Percentiles rank a stretch among this genome's conserved stretches.
Conservation (phyloP, 495 filamentous ascomycete genomes). For the Penicillium silybi region DNA sequence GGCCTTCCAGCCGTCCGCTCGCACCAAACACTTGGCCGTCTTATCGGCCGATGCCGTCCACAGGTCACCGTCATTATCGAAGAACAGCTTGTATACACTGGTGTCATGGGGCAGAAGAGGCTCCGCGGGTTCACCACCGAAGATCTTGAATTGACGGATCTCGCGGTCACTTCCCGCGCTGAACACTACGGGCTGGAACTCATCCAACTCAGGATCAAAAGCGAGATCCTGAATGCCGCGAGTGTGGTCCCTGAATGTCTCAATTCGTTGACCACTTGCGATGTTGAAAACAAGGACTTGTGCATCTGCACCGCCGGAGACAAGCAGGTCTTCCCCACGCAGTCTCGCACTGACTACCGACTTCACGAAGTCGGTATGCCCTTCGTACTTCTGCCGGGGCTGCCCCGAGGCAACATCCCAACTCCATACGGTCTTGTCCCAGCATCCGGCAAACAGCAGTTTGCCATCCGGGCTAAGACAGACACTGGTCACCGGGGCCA, state of each 20-base stretch:
- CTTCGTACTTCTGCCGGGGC: slow-evolving; percentile 56
- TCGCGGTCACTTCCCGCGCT: slow-evolving; percentile 82
- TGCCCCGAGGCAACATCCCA: slow-evolving; percentile 61
- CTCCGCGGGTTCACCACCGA: slow-evolving; percentile 43
- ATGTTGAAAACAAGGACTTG: slow-evolving; percentile 82
- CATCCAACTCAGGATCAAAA: slow-evolving; percentile 56
- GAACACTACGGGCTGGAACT: slow-evolving; percentile 54
- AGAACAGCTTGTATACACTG: slow-evolving; percentile 78
- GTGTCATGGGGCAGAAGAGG: slow-evolving; percentile 83
- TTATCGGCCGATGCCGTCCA: slow-evolving; percentile 92
- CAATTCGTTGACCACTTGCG: slow-evolving; percentile 59
- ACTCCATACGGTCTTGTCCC: slow-evolving; percentile 89
- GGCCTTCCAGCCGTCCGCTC: slow-evolving; percentile 59
- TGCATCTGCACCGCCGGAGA: slow-evolving; percentile 84
- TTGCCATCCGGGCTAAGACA: slow-evolving; percentile 58
- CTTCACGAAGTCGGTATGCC: slow-evolving; percentile 91
- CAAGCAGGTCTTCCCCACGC: slow-evolving; percentile 59
- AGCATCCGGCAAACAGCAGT: slow-evolving; percentile 79
- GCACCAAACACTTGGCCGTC: slow-evolving; percentile 67
- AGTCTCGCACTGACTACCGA: slow-evolving; percentile 53
- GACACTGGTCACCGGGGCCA: slow-evolving; percentile 73
- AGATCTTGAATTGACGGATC: slow-evolving; percentile 58
- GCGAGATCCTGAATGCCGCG: slow-evolving; percentile 72
- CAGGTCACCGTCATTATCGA: slow-evolving; percentile 68
- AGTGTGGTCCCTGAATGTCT: slow-evolving; percentile 73